Conservation (phyloP, 768 basidiomycete species). For the Hygrocybe coccinea region DNA sequence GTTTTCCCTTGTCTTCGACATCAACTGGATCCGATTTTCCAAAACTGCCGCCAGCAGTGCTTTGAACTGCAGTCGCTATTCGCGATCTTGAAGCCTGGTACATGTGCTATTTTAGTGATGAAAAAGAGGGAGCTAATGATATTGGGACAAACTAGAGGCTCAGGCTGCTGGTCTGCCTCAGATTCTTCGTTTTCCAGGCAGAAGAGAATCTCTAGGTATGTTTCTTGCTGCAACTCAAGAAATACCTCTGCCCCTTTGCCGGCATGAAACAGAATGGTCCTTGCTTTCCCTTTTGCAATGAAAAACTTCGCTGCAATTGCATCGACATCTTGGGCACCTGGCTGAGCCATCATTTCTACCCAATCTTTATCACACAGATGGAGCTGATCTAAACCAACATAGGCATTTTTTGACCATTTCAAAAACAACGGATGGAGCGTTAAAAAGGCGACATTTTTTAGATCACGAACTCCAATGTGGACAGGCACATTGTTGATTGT, state of each 20-base stretch:
- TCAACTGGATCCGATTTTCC: no score
- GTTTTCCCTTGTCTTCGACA: no score
- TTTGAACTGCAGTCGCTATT: no score
- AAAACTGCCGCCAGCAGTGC: no score
- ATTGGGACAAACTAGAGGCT: not conserved
- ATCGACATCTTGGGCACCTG: not conserved
- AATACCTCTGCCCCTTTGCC: not conserved
- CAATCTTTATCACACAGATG: not conserved
- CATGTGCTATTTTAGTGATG: no score
- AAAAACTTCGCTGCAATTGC: not conserved
- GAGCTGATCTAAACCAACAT: not conserved
- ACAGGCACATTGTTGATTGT: not conserved
- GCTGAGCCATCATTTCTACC: not conserved
- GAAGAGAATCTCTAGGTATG: not conserved
- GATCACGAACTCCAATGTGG: not conserved
- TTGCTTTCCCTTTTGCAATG: not conserved
- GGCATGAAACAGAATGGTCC: not conserved
- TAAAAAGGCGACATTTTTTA: not conserved
- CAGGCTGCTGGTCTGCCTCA: not conserved
- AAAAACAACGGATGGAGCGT: not conserved
- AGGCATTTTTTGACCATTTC: not conserved
- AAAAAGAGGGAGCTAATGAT: not conserved
- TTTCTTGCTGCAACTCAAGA: not conserved
- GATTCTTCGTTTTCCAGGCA: not conserved
- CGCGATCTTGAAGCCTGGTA: no score